Evolutionary conservation across 1,139 yeast species (phyloP).

Genomic region (Pichia sp.): DNA sequence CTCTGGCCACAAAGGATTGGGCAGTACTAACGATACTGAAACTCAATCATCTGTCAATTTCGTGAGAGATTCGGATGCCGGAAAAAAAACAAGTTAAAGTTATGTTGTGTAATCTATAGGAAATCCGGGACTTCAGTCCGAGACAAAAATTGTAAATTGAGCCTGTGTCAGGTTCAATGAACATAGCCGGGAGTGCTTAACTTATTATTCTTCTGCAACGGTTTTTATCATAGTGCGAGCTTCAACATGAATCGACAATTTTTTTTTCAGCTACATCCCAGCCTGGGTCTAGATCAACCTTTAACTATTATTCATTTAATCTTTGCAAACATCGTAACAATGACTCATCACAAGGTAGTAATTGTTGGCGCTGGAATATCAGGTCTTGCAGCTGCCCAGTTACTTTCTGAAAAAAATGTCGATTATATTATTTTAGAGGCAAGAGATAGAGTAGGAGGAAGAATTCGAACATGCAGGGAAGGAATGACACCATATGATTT

Average conservation of each 20-base stretch:
- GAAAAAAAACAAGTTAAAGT: background rate
- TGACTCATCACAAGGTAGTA: constrained; percentile 32
- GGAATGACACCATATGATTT: constrained; percentile 50
- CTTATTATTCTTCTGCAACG: too few species aligned
- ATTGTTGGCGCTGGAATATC: constrained; percentile 82
- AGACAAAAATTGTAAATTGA: too few species aligned
- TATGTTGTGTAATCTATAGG: too few species aligned
- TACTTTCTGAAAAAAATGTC: constrained; percentile 43
- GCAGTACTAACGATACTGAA: constrained; percentile 27
- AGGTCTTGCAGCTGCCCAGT: constrained; percentile 74
- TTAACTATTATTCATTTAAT: too few species aligned
- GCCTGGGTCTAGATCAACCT: too few species aligned
- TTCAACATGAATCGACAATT: background rate
- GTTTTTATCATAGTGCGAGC: background rate
- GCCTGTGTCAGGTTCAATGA: too few species aligned
- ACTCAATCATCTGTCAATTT: constrained; percentile 43
- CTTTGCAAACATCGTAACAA: background rate
- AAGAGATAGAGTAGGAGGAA: constrained; percentile 55
- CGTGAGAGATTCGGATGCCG: constrained; percentile 37
- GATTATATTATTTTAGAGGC: constrained; percentile 53
- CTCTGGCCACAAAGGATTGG: constrained; percentile 17
- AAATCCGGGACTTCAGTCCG: too few species aligned
- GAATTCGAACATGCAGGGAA: constrained; percentile 39
- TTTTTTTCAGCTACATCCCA: too few species aligned
- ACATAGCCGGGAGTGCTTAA: too few species aligned